Base-by-base conservation (phyloP, 768 basidiomycete species). In the Leccinum broughii region DNA sequence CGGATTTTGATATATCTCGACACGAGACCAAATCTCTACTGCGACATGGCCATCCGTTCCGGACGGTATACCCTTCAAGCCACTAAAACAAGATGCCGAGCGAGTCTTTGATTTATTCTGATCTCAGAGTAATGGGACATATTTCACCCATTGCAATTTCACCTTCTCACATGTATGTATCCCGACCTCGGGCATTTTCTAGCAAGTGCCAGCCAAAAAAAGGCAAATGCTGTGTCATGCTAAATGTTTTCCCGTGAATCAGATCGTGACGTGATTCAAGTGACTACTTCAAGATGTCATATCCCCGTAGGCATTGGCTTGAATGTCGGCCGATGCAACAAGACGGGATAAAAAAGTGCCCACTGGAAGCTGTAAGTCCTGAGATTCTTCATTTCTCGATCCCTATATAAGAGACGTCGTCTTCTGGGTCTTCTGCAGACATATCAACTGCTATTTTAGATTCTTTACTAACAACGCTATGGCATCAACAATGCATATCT, bases 401-500 rank as follows among this genome's bases (percentile, higher is more conserved):
- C 41, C 39, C 41, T 44, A 20, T 20, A 44, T 10, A 44, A 44
- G 9, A 4, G n/a, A n/a, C 9, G 4, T 20, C 9, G 4, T 20
- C n/a, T 44, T n/a, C 41, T n/a, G n/a, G 9, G 4, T 20, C 9
- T 44, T 44, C 41, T 44, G 9, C n/a, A 44, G n/a, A 44, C 41
- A 44, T n/a, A n/a, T 44, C 41, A 44, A 5, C 41, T 10, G 4
- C 41, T 26, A 24, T 24, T 24, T 24, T 24, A 24, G 24, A 24
- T n/a, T 44, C 48, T 49, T 22, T 8, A 50, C 26, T 28, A 13
- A 50, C 49, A 3, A 9, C 49, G 48, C 15, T 0, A 66, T 66
- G 64, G 24, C 59, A 24, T 24, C 65, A 32, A 3, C 48, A 8
- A 58, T 67, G 53, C 66, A 35, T 6, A 56, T 67, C 3, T 60